phyloP scores from a whole-genome alignment of 2,329 filamentous ascomycete species.

The Trichoderma sp. region DNA sequence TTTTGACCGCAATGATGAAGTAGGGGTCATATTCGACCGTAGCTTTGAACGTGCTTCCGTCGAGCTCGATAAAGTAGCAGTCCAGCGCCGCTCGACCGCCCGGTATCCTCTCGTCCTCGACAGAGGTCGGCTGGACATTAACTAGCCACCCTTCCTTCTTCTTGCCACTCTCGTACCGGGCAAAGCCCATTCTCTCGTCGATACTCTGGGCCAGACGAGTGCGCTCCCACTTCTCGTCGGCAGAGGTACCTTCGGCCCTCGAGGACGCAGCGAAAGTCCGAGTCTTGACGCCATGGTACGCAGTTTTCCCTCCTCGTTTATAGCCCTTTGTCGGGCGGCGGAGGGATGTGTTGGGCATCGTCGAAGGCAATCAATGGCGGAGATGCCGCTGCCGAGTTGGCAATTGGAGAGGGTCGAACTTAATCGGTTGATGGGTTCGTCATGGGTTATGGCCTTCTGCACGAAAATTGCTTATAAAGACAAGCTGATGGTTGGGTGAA shows the following conservation, averaged over 20 bases:
- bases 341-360: conserved; percentile 63
- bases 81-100: conserved; percentile 89
- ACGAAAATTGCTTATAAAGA: neutral
- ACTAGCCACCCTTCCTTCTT: conserved; percentile 86
- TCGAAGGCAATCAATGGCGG: conserved; percentile 31
- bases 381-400: conserved; percentile 11
- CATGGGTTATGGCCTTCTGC: conserved; percentile 30
- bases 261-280: conserved; percentile 81
- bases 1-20: conserved; percentile 88
- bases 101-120: conserved; percentile 81
- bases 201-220: conserved; percentile 81
- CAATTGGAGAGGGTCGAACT: conserved; percentile 30
- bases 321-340: conserved; percentile 65
- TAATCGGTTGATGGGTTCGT: conserved; percentile 27
- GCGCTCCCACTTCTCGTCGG: conserved; percentile 90
- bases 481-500: neutral
- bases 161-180: conserved; percentile 85
- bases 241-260: conserved; percentile 81
- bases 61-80: conserved; percentile 94
- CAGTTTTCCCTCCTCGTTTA: conserved; percentile 68
- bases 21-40: conserved; percentile 97
- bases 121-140: conserved; percentile 86
- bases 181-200: conserved; percentile 93
- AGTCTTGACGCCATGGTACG: conserved; percentile 69
- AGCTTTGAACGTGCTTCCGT: conserved; percentile 89